These are phyloP conservation scores for Ogataea saltuana DNA, from an alignment of 805 yeast species.

Conservation along the genomic window DNA sequence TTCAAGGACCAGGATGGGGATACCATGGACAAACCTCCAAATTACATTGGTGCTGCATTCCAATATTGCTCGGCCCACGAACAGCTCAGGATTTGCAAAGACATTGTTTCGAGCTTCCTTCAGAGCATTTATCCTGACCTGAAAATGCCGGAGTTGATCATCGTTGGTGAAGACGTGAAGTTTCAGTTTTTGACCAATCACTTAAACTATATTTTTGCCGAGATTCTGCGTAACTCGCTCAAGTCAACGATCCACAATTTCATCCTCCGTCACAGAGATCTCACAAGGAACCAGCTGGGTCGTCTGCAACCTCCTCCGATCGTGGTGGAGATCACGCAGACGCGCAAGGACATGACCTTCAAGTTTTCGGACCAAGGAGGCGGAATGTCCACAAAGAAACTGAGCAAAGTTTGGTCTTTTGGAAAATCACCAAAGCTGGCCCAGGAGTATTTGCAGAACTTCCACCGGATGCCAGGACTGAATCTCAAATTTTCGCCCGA, in stretches of 20 bases:
- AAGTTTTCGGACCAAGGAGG: constrained; percentile 91
- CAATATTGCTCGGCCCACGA: constrained; percentile 74
- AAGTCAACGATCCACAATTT: constrained; percentile 71
- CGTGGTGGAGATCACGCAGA: constrained; percentile 69
- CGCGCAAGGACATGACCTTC: constrained; percentile 66
- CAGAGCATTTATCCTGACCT: constrained; percentile 54
- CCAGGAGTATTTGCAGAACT: constrained; percentile 56
- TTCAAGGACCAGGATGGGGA: constrained; percentile 44
- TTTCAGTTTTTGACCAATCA: constrained; percentile 88
- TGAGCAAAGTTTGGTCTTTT: constrained; percentile 81
- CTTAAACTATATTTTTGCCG: constrained; percentile 83
- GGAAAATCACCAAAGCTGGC: constrained; percentile 69
- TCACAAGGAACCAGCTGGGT: constrained; percentile 15
- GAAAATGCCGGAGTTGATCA: constrained; percentile 67
- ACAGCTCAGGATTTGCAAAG: constrained; percentile 57
- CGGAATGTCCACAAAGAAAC: constrained; percentile 64
- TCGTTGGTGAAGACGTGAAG: constrained; percentile 73
- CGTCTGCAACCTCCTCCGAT: constrained; percentile 61
- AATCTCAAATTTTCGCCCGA: constrained; percentile 37
- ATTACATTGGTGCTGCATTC: constrained; percentile 76
- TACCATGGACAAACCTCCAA: constrained; percentile 52
- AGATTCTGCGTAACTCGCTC: constrained; percentile 78
- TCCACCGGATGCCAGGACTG: constrained; percentile 70
- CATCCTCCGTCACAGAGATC: constrained; percentile 28
- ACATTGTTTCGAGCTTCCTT: constrained; percentile 52